Evolutionary conservation across 208 protist genomes (phyloP).

Genomic region (Porcisia hertigi): DNA sequence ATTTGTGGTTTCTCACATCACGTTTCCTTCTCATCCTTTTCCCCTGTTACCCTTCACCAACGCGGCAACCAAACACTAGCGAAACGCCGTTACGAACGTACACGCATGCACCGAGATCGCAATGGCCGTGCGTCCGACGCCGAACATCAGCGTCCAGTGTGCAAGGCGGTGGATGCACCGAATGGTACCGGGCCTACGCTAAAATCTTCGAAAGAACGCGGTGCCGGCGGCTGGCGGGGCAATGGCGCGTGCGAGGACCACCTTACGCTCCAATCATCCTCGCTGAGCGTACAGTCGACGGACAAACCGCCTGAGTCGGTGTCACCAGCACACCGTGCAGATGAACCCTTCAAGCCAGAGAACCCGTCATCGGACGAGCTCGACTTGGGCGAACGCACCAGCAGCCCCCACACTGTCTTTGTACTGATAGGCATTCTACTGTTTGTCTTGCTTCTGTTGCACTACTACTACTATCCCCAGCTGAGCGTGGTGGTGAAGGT

Average conservation of each 20-base stretch:
- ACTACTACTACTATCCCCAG: conserved; percentile 62
- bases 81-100: background rate
- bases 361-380: conserved; percentile 54
- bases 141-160: background rate
- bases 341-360: conserved; percentile 33
- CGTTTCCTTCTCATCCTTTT: background rate
- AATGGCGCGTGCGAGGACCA: background rate
- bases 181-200: background rate
- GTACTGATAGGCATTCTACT: conserved; percentile 50
- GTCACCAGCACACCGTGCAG: conserved; percentile 15
- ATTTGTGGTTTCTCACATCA: background rate
- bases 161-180: background rate
- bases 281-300: background rate
- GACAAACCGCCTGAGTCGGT: conserved; percentile 29
- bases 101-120: background rate
- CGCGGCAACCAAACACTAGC: background rate
- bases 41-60: background rate
- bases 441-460: conserved; percentile 50
- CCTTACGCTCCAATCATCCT: background rate
- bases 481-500: conserved; percentile 49
- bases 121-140: background rate
- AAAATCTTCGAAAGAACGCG: background rate
- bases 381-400: conserved; percentile 54
- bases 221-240: background rate
- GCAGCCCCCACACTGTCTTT: conserved; percentile 73